Evolutionary conservation across 225 moss, liverwort and hornwort genomes (phyloP), one percentile per base, ranked within the genome.

Genomic region (Physcomitrium patens): DNA sequence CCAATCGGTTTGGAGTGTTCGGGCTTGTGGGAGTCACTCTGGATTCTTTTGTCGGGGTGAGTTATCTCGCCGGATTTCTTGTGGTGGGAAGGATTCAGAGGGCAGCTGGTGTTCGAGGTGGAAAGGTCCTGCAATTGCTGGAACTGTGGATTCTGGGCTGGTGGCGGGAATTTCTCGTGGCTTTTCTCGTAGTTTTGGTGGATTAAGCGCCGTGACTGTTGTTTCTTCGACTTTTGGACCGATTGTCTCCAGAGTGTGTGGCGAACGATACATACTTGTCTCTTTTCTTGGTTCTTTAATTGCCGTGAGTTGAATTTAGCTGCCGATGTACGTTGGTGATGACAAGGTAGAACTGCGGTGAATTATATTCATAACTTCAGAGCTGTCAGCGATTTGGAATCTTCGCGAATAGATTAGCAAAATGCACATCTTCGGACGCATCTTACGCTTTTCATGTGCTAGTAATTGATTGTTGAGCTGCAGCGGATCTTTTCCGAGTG

Each of bases 391-490:
- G 20, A 49, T 64, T 51, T 37, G 64, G 37, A 68, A 47, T 58
- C 14, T 31, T 69, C 1, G 49, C 48, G 63, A 28, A 26, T 10
- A 19, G 27, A 16, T 50, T 43, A 41, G 37, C 43, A 57, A 16
- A 68, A 63, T 55, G 22, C 5, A 16, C 14, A 43, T 20, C 24
- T 43, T 3, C 60, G 13, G 71, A 48, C 2, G 15, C 14, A 31
- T 19, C 70, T 64, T 43, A 23, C 20, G 13, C 43, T 59, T 26
- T 27, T 16, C 57, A 11, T 67, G 67, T 47, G 15, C 0, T 64
- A 18, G 12, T 26, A 41, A 43, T 41, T 31, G 60, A 61, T 49
- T 60, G 48, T 49, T 28, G 48, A 69, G 74, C 14, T 61, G 26
- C 62, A 9, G 52, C 20, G 46, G 3, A 27, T 69, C 22, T 22